phyloP scores from a whole-genome alignment of 2,329 filamentous ascomycete species.

The Cytospora piceicola region DNA sequence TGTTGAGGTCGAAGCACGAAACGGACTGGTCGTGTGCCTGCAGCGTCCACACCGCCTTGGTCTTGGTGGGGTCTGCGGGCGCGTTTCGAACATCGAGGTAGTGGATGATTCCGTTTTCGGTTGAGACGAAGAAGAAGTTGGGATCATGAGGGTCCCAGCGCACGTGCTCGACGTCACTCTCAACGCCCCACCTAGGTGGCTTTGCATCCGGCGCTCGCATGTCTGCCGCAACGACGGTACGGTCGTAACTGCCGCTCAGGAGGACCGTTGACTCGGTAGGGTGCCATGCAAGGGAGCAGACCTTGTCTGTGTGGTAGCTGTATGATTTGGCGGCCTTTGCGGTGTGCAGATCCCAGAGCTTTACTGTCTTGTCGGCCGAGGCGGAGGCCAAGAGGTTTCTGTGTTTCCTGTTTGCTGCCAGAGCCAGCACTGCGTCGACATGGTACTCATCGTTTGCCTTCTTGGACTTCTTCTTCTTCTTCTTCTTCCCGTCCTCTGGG shows the following conservation, averaged over 20 bases:
- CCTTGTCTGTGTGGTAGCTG: conserved; percentile 94
- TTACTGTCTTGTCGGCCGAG: conserved; percentile 95
- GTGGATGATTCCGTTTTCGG: conserved; percentile 88
- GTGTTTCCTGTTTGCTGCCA: conserved; percentile 91
- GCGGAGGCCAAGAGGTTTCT: conserved; percentile 92
- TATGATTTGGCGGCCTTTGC: conserved; percentile 95
- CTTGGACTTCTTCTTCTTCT: conserved; percentile 87
- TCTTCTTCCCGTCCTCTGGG: conserved; percentile 62
- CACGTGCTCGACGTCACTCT: conserved; percentile 92
- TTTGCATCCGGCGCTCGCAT: conserved; percentile 90
- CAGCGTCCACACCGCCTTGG: conserved; percentile 89
- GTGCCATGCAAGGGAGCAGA: conserved; percentile 96
- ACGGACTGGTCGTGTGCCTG: conserved; percentile 94
- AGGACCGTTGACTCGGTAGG: conserved; percentile 83
- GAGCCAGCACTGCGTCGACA: conserved; percentile 88
- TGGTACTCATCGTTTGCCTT: conserved; percentile 92
- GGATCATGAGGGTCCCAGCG: conserved; percentile 91
- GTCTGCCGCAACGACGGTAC: conserved; percentile 90
- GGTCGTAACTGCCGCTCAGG: conserved; percentile 92
- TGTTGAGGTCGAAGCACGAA: conserved; percentile 91
- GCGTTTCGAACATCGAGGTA: conserved; percentile 85
- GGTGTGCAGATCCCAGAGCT: conserved; percentile 95
- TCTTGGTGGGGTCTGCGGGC: conserved; percentile 71
- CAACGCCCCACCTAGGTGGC: conserved; percentile 85
- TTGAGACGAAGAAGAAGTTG: conserved; percentile 95